Percentiles rank a stretch among this genome's conserved stretches.
Conservation (phyloP, 805 yeast genomes). For the Candida awuae region DNA sequence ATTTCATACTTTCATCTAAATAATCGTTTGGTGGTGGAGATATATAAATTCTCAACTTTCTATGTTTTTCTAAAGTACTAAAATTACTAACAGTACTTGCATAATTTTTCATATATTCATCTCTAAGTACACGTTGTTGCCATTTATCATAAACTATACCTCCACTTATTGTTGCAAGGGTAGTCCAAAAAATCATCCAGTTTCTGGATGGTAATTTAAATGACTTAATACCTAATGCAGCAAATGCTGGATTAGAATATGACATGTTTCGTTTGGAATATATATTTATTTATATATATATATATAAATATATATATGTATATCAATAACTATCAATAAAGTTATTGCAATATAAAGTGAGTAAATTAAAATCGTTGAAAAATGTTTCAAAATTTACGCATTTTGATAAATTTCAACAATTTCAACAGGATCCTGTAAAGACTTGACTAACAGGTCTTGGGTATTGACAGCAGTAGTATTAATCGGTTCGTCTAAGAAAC, state of each 20-base stretch:
- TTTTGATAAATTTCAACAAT: no score
- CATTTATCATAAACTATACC: constrained; percentile 72
- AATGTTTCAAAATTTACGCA: no score
- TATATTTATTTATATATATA: background rate
- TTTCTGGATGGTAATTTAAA: constrained; percentile 80
- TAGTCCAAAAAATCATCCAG: constrained; percentile 85
- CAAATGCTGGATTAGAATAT: constrained; percentile 69
- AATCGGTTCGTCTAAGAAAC: background rate
- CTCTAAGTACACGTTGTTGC: constrained; percentile 59
- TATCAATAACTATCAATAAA: no score
- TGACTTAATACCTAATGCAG: constrained; percentile 77
- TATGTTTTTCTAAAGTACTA: constrained; percentile 45
- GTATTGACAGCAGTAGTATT: no score
- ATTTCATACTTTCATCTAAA: constrained; percentile 60
- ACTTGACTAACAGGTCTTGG: no score
- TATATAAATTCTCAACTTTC: constrained; percentile 72
- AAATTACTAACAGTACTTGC: constrained; percentile 17
- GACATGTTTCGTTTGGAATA: background rate
- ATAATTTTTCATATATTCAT: constrained; percentile 38
- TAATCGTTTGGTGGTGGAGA: constrained; percentile 98
- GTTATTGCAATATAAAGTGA: no score
- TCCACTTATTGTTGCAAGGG: constrained; percentile 59
- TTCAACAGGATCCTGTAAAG: no score
- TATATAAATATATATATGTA: background rate
- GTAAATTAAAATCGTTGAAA: no score